A percentile compares a stretch with the other conserved stretches of the same genome.
phyloP scores from a whole-genome alignment of 192 early-diverging fungal genomes.

The Backusella liffmaniae region DNA sequence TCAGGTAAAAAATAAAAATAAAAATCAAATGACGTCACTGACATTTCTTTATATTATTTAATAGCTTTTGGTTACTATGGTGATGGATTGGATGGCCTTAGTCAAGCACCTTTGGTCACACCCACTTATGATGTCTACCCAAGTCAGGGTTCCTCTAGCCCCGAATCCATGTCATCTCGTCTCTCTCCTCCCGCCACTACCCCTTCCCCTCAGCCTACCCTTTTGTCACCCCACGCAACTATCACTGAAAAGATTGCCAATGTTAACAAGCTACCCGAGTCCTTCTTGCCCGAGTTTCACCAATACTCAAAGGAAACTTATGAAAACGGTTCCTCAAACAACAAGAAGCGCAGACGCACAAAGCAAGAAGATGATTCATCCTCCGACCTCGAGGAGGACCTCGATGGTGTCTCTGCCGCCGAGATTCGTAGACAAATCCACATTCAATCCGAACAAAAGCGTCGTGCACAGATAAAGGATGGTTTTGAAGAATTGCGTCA shows the following conservation, averaged over 20 bases:
- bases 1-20: background rate
- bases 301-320: constrained; percentile 41
- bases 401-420: constrained; percentile 30
- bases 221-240: constrained; percentile 16
- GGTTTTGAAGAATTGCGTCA: constrained; percentile 46
- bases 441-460: constrained; percentile 46
- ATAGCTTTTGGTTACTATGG: constrained; percentile 24
- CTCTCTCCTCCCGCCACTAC: constrained; percentile 24
- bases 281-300: constrained; percentile 37
- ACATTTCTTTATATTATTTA: background rate
- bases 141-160: constrained; percentile 20
- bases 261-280: constrained; percentile 34
- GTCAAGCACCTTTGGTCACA: background rate
- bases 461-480: constrained; percentile 48
- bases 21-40: constrained; percentile 16
- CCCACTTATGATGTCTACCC: constrained; percentile 10
- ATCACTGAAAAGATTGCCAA: constrained; percentile 40
- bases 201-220: constrained; percentile 5
- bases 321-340: constrained; percentile 26
- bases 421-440: constrained; percentile 46
- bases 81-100: constrained; percentile 9
- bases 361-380: constrained; percentile 11
- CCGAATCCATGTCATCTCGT: constrained; percentile 24
- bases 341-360: constrained; percentile 26
- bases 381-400: constrained; percentile 22